Evolutionary conservation across 768 basidiomycete genomes (phyloP).

Genomic region (Phanerochaete carnosa): DNA sequence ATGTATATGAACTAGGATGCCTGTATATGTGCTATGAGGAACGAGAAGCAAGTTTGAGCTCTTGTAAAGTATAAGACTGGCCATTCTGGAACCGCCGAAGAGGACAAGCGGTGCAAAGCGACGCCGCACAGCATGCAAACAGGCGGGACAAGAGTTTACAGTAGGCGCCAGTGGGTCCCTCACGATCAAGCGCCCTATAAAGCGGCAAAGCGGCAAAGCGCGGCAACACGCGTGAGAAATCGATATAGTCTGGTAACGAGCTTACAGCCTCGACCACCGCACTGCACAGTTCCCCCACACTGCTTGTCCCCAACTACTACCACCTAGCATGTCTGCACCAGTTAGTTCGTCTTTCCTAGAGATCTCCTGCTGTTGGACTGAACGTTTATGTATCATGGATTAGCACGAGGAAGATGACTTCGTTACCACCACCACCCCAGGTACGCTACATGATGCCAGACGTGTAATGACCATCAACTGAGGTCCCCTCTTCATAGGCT

Average conservation of each 20-base stretch:
- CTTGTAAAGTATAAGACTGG: background rate
- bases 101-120: background rate
- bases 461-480: background rate
- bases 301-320: conserved; percentile 15
- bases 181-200: conserved; percentile 3
- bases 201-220: conserved; percentile 37
- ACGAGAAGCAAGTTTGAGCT: background rate
- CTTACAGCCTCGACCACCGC: conserved; percentile 20
- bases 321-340: conserved; percentile 43
- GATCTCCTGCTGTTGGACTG: background rate
- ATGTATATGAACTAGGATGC: background rate
- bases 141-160: background rate
- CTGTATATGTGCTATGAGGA: background rate
- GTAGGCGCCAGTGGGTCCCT: background rate
- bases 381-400: conserved; percentile 20
- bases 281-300: conserved; percentile 13
- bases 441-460: conserved; percentile 29
- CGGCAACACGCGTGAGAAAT: conserved; percentile 66
- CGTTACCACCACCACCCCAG: conserved; percentile 64
- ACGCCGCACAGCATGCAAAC: background rate
- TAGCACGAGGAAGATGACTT: conserved; percentile 72
- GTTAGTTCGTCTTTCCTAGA: conserved; percentile 30
- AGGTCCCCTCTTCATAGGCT: conserved; percentile 43
- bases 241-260: conserved; percentile 39
- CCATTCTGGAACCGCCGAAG: background rate